Conservation (phyloP, 2,329 filamentous ascomycete genomes). For the Colletotrichum spinosum region DNA sequence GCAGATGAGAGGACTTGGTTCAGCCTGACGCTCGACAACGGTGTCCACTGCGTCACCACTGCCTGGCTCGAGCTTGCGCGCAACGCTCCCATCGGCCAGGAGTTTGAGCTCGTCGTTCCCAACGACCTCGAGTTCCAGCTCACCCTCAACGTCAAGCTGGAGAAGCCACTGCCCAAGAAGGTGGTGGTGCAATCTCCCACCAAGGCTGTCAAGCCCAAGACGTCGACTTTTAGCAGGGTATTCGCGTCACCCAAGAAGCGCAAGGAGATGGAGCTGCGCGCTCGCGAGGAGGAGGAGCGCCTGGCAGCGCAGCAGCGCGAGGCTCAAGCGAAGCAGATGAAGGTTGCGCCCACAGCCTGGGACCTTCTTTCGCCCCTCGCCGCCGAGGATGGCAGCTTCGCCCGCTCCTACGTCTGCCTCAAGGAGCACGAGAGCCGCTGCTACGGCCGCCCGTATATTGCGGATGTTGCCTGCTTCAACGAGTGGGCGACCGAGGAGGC, state of each 20-base stretch:
- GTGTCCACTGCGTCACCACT: constrained; percentile 96
- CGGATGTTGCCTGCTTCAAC: constrained; percentile 96
- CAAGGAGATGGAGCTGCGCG: constrained; percentile 89
- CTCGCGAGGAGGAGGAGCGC: constrained; percentile 85
- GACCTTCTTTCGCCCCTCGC: constrained; percentile 89
- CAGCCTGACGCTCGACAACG: constrained; percentile 96
- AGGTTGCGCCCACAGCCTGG: constrained; percentile 78
- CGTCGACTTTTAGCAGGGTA: constrained; percentile 90
- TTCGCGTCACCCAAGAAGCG: constrained; percentile 97
- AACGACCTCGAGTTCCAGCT: constrained; percentile 99
- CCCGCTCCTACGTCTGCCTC: constrained; percentile 90
- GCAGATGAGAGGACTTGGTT: constrained; percentile 92
- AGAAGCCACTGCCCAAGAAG: constrained; percentile 76
- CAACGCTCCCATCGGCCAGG: constrained; percentile 94
- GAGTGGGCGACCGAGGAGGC: constrained; percentile 96
- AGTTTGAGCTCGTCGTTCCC: constrained; percentile 96
- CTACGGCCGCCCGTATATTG: constrained; percentile 87
- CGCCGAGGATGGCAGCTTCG: constrained; percentile 93
- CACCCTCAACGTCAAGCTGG: constrained; percentile 93
- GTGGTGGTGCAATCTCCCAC: constrained; percentile 63
- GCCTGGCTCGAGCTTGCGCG: constrained; percentile 93
- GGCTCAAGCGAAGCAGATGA: constrained; percentile 71
- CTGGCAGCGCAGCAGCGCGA: constrained; percentile 73
- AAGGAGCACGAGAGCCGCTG: constrained; percentile 91
- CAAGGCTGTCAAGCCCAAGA: constrained; percentile 77